Conservation (phyloP, 163 green algal genomes). For the Volvox carteri region DNA sequence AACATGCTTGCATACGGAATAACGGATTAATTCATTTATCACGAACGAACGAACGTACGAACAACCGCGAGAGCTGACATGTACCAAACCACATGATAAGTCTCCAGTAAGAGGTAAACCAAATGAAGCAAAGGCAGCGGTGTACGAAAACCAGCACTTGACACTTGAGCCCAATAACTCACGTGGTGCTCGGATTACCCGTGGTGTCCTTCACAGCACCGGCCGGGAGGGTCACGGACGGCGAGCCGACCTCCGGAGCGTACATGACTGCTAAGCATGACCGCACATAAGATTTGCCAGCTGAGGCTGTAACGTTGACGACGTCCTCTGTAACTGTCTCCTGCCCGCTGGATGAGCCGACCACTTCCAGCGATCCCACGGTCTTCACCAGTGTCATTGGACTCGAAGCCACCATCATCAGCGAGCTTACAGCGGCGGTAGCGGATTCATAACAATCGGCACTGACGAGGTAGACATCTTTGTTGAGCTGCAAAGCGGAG, state of each 20-base stretch:
- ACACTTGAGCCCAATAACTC: background rate
- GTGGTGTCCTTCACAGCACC: background rate
- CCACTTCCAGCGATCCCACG: background rate
- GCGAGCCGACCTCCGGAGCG: background rate
- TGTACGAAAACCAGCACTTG: background rate
- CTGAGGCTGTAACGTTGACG: background rate
- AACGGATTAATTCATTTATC: too few relatives aligned
- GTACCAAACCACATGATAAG: background rate
- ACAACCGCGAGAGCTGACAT: background rate
- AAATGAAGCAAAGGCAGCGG: background rate
- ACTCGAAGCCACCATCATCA: background rate
- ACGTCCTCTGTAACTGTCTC: background rate
- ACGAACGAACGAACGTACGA: background rate
- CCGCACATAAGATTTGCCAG: background rate
- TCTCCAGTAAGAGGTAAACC: background rate
- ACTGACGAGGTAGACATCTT: background rate
- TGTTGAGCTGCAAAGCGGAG: background rate
- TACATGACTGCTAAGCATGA: slow-evolving; percentile 34
- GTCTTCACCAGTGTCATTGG: background rate
- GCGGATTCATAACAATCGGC: background rate
- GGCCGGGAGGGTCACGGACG: background rate
- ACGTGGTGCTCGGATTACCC: slow-evolving; percentile 11
- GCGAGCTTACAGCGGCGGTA: background rate
- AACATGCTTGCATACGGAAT: too few relatives aligned
- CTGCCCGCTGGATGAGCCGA: background rate